These are phyloP conservation scores for Furculomyces boomerangus DNA, from an alignment of 371 early-diverging fungal species.

Conservation along the genomic window DNA sequence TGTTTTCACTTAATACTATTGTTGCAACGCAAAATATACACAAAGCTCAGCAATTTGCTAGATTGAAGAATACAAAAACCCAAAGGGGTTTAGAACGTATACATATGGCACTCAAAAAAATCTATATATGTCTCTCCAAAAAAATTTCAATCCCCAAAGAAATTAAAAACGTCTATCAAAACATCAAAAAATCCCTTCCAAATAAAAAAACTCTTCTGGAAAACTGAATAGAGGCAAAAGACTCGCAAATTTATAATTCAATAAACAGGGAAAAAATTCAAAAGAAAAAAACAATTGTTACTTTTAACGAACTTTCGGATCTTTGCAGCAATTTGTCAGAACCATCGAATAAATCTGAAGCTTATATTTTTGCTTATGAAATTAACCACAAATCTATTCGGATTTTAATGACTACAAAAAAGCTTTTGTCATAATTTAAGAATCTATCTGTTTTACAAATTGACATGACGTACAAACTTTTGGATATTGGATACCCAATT, in stretches of 20 bases:
- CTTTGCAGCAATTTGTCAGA: neutral
- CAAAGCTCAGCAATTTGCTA: neutral
- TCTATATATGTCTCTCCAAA: neutral
- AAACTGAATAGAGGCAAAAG: neutral
- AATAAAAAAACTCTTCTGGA: neutral
- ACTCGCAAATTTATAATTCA: neutral
- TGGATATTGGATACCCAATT: neutral
- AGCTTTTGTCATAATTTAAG: neutral
- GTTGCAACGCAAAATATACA: neutral
- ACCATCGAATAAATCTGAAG: neutral
- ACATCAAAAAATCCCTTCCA: neutral
- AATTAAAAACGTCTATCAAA: neutral
- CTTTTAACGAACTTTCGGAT: neutral
- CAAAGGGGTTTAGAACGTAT: neutral
- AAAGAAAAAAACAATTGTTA: neutral
- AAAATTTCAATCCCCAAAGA: neutral
- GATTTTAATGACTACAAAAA: neutral
- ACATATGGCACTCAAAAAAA: neutral
- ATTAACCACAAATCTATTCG: neutral
- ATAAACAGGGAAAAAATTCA: neutral
- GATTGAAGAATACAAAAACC: neutral
- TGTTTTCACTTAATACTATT: neutral
- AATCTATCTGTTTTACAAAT: neutral
- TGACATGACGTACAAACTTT: neutral
- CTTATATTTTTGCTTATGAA: neutral